Evolutionary conservation across 2,329 filamentous ascomycete species (phyloP), one percentile per base, ranked within the genome.

Genomic region (Alternaria triticimaculans): DNA sequence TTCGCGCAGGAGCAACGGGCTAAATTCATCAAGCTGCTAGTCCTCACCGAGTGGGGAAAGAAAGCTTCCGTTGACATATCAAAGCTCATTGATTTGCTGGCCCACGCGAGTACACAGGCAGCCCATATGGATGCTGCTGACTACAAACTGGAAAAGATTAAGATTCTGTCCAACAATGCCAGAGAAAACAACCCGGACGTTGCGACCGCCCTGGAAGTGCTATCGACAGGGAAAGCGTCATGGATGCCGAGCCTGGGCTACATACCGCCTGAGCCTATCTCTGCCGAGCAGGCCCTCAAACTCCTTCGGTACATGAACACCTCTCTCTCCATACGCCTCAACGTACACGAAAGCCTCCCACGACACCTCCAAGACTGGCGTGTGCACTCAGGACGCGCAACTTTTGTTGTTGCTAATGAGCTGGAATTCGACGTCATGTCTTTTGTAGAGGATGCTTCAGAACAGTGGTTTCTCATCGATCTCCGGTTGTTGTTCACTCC

Each of bases 351-450:
- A 70, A 88, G 90, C 66, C 88, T 97, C 49, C 96, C 96, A 1
- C 81, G 84, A n/a, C 87, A 91, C 58, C 92, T 98, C 77, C 87
- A 87, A 71, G 86, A 92, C 64, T 98, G 94, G 81, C 86, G 85
- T 6, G 92, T 99, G 64, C 87, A 87, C 56, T 92, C 93, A 55
- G 96, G 96, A n/a, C 89, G 95, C 53, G 95, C 92, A 7, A 98
- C 94, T 0, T 99, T 99, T 78, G 87, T 84, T 50, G 92, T 98
- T 2, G 83, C 88, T 3, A 88, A 88, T 57, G 95, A 98, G 78
- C 97, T 97, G 72, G 95, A 98, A 78, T 88, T 98, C 20, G 96
- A 98, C 76, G 86, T 99, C 55, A 94, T 94, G 1, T 92, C 98
- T 66, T 93, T 92, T 18, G 91, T 94, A 70, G 94, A 98, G 75